phyloP scores from a whole-genome alignment of 106 monocot genomes.

The Platanthera zijinensis region DNA sequence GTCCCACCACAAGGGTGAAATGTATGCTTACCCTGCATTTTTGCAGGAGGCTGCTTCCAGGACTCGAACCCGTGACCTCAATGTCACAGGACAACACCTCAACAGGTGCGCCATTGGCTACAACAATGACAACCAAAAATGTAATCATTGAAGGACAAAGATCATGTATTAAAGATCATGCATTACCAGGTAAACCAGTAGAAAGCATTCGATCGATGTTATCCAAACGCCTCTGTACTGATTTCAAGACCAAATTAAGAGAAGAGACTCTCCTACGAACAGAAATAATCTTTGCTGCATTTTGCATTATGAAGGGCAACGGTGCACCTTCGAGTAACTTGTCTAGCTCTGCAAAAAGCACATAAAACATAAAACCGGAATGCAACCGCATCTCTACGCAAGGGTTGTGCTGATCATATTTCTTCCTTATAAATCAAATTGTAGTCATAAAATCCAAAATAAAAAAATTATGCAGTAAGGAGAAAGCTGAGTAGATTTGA shows the following conservation, averaged over 20 bases:
- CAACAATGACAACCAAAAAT: background rate
- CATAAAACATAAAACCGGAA: background rate
- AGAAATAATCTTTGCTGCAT: constrained; percentile 75
- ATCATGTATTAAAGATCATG: constrained; percentile 6
- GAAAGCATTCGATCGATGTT: constrained; percentile 70
- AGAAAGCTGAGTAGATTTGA: background rate
- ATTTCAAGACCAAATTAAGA: constrained; percentile 64
- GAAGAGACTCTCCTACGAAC: constrained; percentile 73
- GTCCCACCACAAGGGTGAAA: too few species aligned
- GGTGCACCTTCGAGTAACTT: constrained; percentile 90
- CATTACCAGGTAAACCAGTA: constrained; percentile 29
- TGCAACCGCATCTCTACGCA: background rate
- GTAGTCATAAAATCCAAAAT: background rate
- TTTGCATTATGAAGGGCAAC: constrained; percentile 69
- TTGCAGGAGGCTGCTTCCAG: too few species aligned
- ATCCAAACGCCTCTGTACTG: constrained; percentile 88
- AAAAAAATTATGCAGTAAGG: background rate
- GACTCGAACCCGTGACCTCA: too few species aligned
- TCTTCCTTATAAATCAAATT: background rate
- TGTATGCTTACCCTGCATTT: too few species aligned
- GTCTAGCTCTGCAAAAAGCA: constrained; percentile 55
- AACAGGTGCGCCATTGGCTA: too few species aligned
- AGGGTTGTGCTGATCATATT: background rate
- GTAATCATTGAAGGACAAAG: background rate
- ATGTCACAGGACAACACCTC: too few species aligned